phyloP scores from a whole-genome alignment of 2,329 filamentous ascomycete species.

The Emmonsiellopsis sp. region DNA sequence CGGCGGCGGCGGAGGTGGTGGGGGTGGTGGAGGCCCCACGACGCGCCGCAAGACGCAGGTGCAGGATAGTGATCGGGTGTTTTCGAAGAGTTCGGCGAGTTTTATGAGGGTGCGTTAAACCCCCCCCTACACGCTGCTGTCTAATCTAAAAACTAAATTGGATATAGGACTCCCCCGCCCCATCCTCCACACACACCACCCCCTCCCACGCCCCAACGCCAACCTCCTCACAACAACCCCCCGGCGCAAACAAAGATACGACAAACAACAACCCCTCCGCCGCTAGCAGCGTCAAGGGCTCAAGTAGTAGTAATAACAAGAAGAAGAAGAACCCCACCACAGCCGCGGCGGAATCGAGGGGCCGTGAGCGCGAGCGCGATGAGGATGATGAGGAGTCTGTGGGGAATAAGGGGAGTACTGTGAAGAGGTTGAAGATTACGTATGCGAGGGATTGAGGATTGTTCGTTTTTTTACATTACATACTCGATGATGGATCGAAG shows the following conservation, averaged over 20 bases:
- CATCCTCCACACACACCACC: conserved; percentile 38
- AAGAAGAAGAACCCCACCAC: conserved; percentile 33
- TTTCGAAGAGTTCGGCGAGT: conserved; percentile 40
- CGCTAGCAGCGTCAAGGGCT: conserved; percentile 23
- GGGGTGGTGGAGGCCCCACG: conserved; percentile 18
- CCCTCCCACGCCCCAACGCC: conserved; percentile 40
- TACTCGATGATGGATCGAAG: neutral
- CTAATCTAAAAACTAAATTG: neutral
- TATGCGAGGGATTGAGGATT: conserved; percentile 33
- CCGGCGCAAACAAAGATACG: conserved; percentile 13
- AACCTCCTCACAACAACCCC: conserved; percentile 27
- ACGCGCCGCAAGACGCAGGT: conserved; percentile 37
- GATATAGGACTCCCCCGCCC: conserved; percentile 33
- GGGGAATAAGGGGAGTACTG: conserved; percentile 24
- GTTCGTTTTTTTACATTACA: neutral
- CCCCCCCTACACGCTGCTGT: neutral
- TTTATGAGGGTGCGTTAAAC: conserved; percentile 33
- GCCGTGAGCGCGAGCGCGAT: conserved; percentile 10
- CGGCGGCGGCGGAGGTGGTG: conserved; percentile 19
- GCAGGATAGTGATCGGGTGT: conserved; percentile 39
- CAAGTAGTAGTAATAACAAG: conserved; percentile 22
- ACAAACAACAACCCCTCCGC: conserved; percentile 16
- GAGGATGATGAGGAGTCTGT: conserved; percentile 19
- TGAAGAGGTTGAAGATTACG: conserved; percentile 38
- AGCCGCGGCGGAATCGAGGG: conserved; percentile 13